These are phyloP conservation scores for Pyrus bretschneideri DNA, from an alignment of 306 rosid genomes.

Conservation along the genomic window DNA sequence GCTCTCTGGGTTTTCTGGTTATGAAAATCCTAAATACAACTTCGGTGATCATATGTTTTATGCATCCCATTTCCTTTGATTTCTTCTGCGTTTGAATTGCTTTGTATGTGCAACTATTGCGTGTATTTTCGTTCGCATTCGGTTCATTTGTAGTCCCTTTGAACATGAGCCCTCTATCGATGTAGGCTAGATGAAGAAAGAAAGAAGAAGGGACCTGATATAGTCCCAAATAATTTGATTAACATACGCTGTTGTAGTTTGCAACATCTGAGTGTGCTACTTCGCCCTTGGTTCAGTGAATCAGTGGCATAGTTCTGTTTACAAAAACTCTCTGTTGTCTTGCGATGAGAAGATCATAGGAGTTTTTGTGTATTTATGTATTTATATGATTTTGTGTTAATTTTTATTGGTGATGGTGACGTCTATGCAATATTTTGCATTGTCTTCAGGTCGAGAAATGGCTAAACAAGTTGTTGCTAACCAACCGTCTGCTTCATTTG, in stretches of 20 bases:
- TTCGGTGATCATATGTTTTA: constrained; percentile 1
- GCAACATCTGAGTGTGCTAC: neutral
- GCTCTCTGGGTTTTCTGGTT: neutral
- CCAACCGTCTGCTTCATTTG: constrained; percentile 46
- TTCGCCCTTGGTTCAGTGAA: neutral
- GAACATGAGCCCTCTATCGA: neutral
- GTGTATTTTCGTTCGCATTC: neutral
- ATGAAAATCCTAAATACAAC: neutral
- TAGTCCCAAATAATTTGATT: neutral
- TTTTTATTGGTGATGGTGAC: neutral
- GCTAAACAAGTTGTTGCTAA: constrained; percentile 41
- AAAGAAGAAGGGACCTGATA: neutral
- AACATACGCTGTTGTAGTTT: neutral
- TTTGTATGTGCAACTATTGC: neutral
- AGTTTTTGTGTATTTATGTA: neutral
- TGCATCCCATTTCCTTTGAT: neutral
- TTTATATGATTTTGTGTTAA: neutral
- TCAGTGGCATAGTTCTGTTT: neutral
- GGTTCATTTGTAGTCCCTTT: neutral
- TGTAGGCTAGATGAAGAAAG: neutral
- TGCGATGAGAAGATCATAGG: neutral
- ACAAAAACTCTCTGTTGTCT: neutral
- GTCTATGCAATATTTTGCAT: neutral
- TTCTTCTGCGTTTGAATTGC: neutral
- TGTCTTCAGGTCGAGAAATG: constrained; percentile 48